Conservation (phyloP, 2,329 filamentous ascomycete genomes). For the Neofusicoccum umdonicola region DNA sequence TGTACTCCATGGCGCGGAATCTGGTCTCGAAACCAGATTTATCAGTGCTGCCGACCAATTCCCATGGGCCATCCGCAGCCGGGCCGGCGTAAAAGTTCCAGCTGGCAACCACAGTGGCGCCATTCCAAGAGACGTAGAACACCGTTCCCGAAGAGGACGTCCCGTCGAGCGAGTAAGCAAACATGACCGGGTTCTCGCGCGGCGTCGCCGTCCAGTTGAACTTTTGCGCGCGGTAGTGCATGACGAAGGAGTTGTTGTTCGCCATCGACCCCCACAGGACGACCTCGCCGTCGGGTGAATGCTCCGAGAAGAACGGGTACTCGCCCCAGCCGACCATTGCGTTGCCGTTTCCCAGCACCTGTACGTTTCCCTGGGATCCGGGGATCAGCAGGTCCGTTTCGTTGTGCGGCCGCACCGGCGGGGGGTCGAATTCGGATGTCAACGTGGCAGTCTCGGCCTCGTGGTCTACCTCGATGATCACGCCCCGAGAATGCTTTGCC, state of each 20-base stretch:
- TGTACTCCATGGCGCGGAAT: not conserved
- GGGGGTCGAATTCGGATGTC: constrained; percentile 7
- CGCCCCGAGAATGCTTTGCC: constrained; percentile 22
- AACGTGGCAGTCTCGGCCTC: constrained; percentile 9
- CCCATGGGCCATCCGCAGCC: not conserved
- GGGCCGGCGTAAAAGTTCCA: constrained; percentile 13
- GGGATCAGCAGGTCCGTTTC: constrained; percentile 37
- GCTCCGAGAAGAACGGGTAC: constrained; percentile 40
- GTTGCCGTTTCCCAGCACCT: constrained; percentile 54
- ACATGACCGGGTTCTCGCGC: not conserved
- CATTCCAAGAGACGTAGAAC: constrained; percentile 12
- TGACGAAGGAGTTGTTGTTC: constrained; percentile 24
- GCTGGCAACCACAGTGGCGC: not conserved
- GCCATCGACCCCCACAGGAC: constrained; percentile 52
- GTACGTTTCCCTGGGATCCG: constrained; percentile 53
- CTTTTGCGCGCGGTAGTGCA: constrained; percentile 9
- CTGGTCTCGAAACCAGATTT: constrained; percentile 8
- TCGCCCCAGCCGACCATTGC: constrained; percentile 58
- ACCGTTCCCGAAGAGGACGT: constrained; percentile 23
- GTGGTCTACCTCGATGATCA: not conserved
- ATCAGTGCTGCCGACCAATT: constrained; percentile 29
- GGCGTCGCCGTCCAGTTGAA: constrained; percentile 7
- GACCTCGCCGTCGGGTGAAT: constrained; percentile 46
- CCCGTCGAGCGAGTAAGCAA: constrained; percentile 28
- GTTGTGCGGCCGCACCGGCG: constrained; percentile 25